A percentile compares a stretch with the other conserved stretches of the same genome.
Conservation (phyloP, 139 green algal genomes). For the Chlamydomonas eustigma region DNA sequence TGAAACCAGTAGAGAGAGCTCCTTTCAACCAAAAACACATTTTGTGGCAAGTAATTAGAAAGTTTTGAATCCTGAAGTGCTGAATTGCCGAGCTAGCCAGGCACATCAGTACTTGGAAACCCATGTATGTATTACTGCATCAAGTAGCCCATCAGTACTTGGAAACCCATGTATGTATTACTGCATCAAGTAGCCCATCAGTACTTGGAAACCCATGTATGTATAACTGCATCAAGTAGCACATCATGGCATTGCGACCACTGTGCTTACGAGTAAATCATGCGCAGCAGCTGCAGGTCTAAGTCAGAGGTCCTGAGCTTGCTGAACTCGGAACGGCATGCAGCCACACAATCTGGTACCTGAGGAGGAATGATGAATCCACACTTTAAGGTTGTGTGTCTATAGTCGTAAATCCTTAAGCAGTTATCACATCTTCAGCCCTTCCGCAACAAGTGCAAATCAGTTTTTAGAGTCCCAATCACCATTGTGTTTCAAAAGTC, state of each 20-base stretch:
- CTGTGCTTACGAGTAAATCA: neutral
- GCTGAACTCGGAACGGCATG: neutral
- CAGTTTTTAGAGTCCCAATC: too few species aligned
- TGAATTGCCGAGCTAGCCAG: neutral
- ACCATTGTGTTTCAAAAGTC: too few species aligned
- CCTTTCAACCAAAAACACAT: neutral
- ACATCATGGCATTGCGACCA: neutral
- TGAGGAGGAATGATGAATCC: neutral
- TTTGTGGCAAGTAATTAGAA: neutral
- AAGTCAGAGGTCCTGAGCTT: neutral
- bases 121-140: neutral
- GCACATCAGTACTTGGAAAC: neutral
- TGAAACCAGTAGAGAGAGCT: too few species aligned
- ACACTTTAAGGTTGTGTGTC: too few species aligned
- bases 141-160: neutral
- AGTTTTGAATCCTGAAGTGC: neutral
- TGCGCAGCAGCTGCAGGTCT: neutral
- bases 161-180: neutral
- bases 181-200: too few species aligned
- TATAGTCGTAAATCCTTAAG: too few species aligned
- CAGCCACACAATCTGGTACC: neutral
- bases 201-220: too few species aligned
- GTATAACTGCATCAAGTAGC: neutral
- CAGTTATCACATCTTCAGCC: too few species aligned
- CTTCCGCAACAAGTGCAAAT: too few species aligned